phyloP scores from a whole-genome alignment of 345 rosid species.

The Sapria himalayana region DNA sequence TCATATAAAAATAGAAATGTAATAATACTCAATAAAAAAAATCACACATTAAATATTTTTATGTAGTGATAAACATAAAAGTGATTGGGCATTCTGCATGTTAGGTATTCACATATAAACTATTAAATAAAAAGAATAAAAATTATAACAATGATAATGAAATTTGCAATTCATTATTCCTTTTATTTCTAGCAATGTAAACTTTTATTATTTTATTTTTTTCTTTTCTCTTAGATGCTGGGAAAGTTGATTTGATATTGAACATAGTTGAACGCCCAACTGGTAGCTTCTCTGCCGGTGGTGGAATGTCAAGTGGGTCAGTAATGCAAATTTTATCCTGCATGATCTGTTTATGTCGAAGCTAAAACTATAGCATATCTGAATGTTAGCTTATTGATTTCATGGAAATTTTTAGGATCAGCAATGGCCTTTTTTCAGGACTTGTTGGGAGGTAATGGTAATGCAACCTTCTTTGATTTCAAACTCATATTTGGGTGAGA shows the following conservation, averaged over 20 bases:
- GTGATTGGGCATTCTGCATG: no score
- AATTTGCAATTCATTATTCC: no score
- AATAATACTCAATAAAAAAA: no score
- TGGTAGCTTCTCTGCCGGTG: conserved; percentile 95
- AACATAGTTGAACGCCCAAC: conserved; percentile 89
- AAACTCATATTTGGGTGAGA: no score
- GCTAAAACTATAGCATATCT: neutral
- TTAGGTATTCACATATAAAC: no score
- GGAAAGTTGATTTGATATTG: conserved; percentile 81
- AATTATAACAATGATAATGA: no score
- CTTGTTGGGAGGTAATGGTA: conserved; percentile 64
- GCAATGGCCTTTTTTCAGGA: conserved; percentile 84
- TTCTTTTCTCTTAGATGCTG: conserved; percentile 25
- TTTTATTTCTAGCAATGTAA: no score
- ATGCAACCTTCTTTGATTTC: conserved; percentile 1
- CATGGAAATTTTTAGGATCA: conserved; percentile 33
- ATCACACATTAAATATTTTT: no score
- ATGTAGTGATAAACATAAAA: no score
- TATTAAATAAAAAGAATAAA: no score
- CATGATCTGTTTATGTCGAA: no score
- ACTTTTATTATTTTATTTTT: conserved; percentile 2
- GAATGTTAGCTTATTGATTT: conserved; percentile 4
- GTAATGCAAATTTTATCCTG: conserved; percentile 11
- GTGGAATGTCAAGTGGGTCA: conserved; percentile 85
- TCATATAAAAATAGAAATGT: no score